A percentile compares a stretch with the other conserved stretches of the same genome.
Conservation (phyloP, 352 stramenopile species). For the Saprolegnia diclina region DNA sequence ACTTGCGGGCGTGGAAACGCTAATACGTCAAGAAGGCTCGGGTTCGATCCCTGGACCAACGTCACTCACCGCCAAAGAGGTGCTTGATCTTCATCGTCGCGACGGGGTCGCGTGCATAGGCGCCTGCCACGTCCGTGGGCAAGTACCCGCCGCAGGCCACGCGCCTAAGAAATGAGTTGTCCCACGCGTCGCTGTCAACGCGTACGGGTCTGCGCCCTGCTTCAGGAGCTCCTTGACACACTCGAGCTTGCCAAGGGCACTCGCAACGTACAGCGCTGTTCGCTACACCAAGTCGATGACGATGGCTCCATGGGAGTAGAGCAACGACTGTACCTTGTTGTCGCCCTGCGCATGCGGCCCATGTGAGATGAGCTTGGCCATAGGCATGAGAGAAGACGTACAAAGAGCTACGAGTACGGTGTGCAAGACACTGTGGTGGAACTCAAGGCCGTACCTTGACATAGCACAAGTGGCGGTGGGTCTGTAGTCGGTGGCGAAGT, state of each 20-base stretch:
- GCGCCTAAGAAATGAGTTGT: too few species aligned
- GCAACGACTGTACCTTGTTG: too few species aligned
- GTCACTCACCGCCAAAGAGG: conserved; percentile 43
- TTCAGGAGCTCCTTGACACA: conserved; percentile 44
- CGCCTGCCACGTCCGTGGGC: conserved; percentile 45
- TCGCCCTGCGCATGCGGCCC: too few species aligned
- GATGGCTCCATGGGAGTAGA: too few species aligned
- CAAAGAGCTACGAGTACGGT: conserved; percentile 9
- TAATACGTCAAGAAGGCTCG: conserved; percentile 1
- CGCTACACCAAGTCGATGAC: too few species aligned
- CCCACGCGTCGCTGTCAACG: background rate
- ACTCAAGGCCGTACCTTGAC: background rate
- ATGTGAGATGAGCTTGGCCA: too few species aligned
- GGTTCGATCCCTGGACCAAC: background rate
- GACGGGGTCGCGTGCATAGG: conserved; percentile 37
- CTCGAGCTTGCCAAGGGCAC: conserved; percentile 52
- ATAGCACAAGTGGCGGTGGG: background rate
- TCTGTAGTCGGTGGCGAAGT: background rate
- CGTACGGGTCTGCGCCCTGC: conserved; percentile 58
- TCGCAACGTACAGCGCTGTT: conserved; percentile 46
- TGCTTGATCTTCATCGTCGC: conserved; percentile 63
- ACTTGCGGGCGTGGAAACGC: conserved; percentile 23
- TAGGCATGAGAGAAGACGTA: background rate
- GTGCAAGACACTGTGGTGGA: too few species aligned
- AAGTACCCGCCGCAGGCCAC: conserved; percentile 42